Percentiles rank a stretch among this genome's conserved stretches.
phyloP scores from a whole-genome alignment of 2,329 filamentous ascomycete species.

The Fusarium floridanum region DNA sequence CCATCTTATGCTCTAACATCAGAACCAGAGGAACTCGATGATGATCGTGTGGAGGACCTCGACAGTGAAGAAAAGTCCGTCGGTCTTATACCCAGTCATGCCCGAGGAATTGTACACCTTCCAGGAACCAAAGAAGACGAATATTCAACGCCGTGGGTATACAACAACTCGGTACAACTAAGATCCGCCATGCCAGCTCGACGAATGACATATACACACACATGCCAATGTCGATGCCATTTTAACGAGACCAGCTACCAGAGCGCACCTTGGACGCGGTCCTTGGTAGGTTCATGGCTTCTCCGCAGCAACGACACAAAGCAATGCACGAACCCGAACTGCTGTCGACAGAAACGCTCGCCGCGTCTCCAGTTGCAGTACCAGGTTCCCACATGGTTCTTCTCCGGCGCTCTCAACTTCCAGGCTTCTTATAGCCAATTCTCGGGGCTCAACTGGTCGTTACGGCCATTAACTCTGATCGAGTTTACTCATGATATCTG shows the following conservation, averaged over 20 bases:
- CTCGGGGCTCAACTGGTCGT: slow-evolving; percentile 4
- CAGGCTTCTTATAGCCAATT: slow-evolving; percentile 6
- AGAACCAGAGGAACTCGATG: background rate
- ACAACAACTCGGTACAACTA: background rate
- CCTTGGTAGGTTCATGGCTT: slow-evolving; percentile 26
- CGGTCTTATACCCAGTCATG: background rate
- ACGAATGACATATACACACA: fast-evolving
- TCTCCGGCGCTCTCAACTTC: background rate
- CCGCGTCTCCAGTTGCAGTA: slow-evolving; percentile 12
- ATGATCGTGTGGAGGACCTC: background rate
- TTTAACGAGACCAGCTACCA: background rate
- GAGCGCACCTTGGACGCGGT: slow-evolving; percentile 8
- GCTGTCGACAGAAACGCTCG: background rate
- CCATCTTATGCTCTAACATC: background rate
- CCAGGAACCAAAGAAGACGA: no score
- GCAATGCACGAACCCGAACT: slow-evolving; percentile 7
- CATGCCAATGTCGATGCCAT: slow-evolving; percentile 23
- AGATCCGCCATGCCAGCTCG: fast-evolving
- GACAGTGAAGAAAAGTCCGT: slow-evolving; percentile 1
- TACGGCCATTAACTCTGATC: slow-evolving; percentile 7
- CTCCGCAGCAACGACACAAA: background rate
- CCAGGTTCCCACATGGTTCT: slow-evolving; percentile 23
- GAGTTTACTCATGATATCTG: fast-evolving
- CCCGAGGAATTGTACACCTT: background rate
- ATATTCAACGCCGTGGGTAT: background rate